Conservation (phyloP, 2,329 filamentous ascomycete genomes). For the Dichotomopilus funicola region DNA sequence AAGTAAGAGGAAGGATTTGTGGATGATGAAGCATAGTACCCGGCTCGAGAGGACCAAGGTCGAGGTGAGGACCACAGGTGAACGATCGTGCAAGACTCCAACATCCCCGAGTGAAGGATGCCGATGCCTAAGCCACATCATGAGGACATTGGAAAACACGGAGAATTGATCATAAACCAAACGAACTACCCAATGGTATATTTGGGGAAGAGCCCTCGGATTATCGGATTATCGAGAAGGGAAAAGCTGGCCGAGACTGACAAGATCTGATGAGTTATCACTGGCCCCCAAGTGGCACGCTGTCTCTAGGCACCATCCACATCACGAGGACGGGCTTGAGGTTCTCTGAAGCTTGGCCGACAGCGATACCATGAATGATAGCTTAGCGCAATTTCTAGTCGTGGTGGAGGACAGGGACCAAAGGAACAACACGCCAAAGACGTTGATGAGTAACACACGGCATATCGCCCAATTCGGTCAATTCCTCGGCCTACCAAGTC, state of each 20-base stretch:
- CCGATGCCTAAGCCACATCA: neutral
- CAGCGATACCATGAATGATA: too few relatives aligned
- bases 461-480: neutral
- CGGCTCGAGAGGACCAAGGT: too few relatives aligned
- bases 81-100: too few relatives aligned
- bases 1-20: too few relatives aligned
- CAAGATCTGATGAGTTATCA: neutral
- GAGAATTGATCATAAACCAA: neutral
- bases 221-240: too few relatives aligned
- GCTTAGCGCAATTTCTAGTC: too few relatives aligned
- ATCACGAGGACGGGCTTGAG: too few relatives aligned
- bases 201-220: neutral
- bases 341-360: too few relatives aligned
- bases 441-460: slow-evolving; percentile 2
- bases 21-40: too few relatives aligned
- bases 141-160: neutral
- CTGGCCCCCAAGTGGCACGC: neutral
- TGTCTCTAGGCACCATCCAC: too few relatives aligned
- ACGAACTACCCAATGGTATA: slow-evolving; percentile 1
- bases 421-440: neutral
- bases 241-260: neutral
- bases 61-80: too few relatives aligned
- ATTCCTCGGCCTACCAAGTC: neutral
- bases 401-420: too few relatives aligned
- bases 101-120: neutral